These are phyloP conservation scores for Plasmodium falciparum DNA, from an alignment of 169 alveolate genomes.

Conservation along the genomic window DNA sequence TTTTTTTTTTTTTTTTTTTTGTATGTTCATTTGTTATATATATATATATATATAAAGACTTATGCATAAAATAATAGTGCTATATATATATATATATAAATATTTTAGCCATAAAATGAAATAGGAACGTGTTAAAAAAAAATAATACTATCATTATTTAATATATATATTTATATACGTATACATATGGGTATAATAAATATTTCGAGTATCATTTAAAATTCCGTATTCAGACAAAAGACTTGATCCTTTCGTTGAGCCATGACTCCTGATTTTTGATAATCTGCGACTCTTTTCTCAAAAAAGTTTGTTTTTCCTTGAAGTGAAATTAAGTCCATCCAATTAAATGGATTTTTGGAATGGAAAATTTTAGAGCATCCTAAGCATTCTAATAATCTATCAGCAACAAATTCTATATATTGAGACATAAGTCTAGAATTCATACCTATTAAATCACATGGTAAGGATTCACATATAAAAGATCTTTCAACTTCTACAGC, in stretches of 20 bases:
- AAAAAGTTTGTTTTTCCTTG: slow-evolving; percentile 99
- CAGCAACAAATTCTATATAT: slow-evolving; percentile 98
- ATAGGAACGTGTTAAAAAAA: no score
- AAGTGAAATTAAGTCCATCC: slow-evolving; percentile 99
- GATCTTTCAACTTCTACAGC: slow-evolving; percentile 98
- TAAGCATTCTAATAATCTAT: slow-evolving; percentile 94
- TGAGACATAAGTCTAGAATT: slow-evolving; percentile 95
- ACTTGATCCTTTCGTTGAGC: slow-evolving; percentile 84
- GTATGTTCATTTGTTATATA: no score
- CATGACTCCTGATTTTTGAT: slow-evolving; percentile 98
- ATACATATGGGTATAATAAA: not conserved
- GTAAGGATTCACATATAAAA: slow-evolving; percentile 97
- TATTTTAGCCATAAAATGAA: no score
- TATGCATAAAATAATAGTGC: no score
- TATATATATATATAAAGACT: no score
- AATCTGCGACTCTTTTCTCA: slow-evolving; percentile 99
- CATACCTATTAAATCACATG: slow-evolving; percentile 99
- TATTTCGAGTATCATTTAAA: slow-evolving; percentile 20
- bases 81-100: no score
- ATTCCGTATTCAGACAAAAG: slow-evolving; percentile 82
- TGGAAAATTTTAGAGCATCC: slow-evolving; percentile 95
- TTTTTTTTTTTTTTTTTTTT: no score
- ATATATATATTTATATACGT: not conserved
- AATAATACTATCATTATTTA: no score
- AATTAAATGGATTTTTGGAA: slow-evolving; percentile 97